A percentile compares a stretch with the other conserved stretches of the same genome.
phyloP scores from a whole-genome alignment of 495 filamentous ascomycete genomes.

The Talaromyces ruber region DNA sequence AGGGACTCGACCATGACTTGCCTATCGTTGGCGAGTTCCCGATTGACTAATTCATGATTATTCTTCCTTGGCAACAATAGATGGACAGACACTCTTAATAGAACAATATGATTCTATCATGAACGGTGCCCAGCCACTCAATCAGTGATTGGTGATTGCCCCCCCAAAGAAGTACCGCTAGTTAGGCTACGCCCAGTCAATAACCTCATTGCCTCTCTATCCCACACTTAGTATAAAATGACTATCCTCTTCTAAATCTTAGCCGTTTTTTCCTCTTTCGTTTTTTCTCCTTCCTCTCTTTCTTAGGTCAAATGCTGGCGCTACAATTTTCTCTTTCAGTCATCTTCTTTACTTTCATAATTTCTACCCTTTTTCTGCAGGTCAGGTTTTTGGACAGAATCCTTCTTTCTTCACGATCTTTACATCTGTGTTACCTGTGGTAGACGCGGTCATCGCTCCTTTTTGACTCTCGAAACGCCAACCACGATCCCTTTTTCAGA shows the following conservation, averaged over 20 bases:
- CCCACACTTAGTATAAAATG: background rate
- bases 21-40: background rate
- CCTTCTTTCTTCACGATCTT: background rate
- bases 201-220: background rate
- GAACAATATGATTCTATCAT: background rate
- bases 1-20: background rate
- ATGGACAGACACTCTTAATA: background rate
- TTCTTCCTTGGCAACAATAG: background rate
- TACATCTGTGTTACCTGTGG: background rate
- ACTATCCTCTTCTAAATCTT: background rate
- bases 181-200: background rate
- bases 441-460: background rate
- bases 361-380: conserved; percentile 15
- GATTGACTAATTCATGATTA: background rate
- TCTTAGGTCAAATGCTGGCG: background rate
- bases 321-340: background rate
- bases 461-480: background rate
- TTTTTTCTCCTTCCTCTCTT: background rate
- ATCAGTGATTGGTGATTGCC: background rate
- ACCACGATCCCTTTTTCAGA: background rate
- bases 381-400: conserved; percentile 10
- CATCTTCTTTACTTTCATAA: background rate
- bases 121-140: background rate
- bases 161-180: background rate
- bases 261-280: background rate